Conservation (phyloP, 1,139 yeast genomes). For the Kodamaea arcana region DNA sequence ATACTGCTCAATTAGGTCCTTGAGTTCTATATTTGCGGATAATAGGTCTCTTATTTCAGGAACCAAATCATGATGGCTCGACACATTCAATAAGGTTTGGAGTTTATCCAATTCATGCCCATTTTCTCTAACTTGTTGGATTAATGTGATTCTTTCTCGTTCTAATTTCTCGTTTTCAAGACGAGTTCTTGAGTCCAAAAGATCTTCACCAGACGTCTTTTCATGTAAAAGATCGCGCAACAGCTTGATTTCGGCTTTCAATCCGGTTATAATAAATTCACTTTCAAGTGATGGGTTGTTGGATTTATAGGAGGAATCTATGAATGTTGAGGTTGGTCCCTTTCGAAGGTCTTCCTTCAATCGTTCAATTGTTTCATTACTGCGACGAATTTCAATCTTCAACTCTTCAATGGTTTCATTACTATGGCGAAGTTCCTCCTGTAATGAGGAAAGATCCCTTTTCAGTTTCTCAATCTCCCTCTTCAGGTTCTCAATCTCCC, state of each 20-base stretch:
- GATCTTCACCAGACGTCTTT: background rate
- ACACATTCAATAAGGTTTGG: constrained; percentile 8
- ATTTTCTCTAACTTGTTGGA: constrained; percentile 4
- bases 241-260: constrained; percentile 9
- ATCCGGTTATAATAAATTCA: constrained; percentile 6
- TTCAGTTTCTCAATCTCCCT: constrained; percentile 1
- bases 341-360: background rate
- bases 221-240: constrained; percentile 6
- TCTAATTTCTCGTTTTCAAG: constrained; percentile 5
- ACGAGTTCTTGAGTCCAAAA: constrained; percentile 5
- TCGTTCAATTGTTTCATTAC: background rate
- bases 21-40: constrained; percentile 12
- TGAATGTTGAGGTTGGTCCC: background rate
- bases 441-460: background rate
- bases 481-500: constrained; percentile 3
- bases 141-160: constrained; percentile 4
- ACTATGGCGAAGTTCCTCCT: background rate
- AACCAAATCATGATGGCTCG: constrained; percentile 7
- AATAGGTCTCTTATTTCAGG: constrained; percentile 12
- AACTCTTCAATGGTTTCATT: background rate
- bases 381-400: background rate
- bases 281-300: background rate
- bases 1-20: constrained; percentile 10
- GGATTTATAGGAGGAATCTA: no score
- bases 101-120: constrained; percentile 5